phyloP scores from a whole-genome alignment of 2,329 filamentous ascomycete genomes.

The Trichoderma guizhouense region DNA sequence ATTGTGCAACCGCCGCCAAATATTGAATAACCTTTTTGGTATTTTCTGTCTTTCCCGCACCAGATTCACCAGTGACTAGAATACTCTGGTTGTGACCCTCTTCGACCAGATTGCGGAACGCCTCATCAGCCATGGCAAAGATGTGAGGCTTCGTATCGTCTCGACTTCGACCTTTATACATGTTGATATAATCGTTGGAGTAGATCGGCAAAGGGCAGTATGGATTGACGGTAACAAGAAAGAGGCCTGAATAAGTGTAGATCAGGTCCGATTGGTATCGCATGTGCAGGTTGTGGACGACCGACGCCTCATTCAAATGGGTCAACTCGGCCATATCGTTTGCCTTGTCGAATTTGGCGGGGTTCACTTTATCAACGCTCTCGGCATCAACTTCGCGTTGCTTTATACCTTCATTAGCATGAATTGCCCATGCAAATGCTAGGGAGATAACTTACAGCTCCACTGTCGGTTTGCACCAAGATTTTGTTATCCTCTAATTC shows the following conservation, averaged over 20 bases:
- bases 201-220: constrained; percentile 96
- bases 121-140: constrained; percentile 94
- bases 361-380: constrained; percentile 96
- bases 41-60: constrained; percentile 97
- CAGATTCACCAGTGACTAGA: constrained; percentile 94
- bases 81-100: constrained; percentile 97
- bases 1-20: constrained; percentile 85
- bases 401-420: constrained; percentile 41
- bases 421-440: too few species aligned
- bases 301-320: constrained; percentile 94
- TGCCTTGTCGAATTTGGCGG: constrained; percentile 98
- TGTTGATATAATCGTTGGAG: constrained; percentile 92
- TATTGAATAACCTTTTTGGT: constrained; percentile 99
- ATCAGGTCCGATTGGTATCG: constrained; percentile 95
- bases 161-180: constrained; percentile 88
- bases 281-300: constrained; percentile 94
- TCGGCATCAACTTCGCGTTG: constrained; percentile 85
- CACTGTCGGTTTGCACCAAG: constrained; percentile 90
- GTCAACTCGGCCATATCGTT: constrained; percentile 99
- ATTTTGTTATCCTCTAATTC: constrained; percentile 68
- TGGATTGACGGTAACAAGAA: constrained; percentile 94
- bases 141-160: constrained; percentile 98
- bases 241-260: constrained; percentile 96
- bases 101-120: constrained; percentile 91
- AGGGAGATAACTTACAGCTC: constrained; percentile 58